Evolutionary conservation across 129 eudicot genomes (phyloP), one percentile per base, ranked within the genome.

Genomic region (Mikania micrantha): DNA sequence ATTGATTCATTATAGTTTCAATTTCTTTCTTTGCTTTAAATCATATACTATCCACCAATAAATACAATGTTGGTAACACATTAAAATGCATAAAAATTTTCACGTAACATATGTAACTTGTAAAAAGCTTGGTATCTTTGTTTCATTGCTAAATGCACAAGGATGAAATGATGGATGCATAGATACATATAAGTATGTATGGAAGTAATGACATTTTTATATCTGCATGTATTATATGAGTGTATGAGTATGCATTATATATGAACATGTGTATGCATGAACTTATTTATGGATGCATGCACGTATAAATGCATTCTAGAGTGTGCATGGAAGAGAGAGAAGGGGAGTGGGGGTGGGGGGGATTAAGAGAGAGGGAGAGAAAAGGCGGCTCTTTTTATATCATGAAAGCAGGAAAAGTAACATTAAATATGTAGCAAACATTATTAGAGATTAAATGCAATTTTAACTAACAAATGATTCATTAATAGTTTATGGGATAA

Each of bases 141-240:
- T 22, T 69, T 12, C n/a, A 52, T 38, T 69, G 40, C 38, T 22
- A 52, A 52, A 68, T 24, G 52, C 48, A 36, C 19, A 22, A 19
- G n/a, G n/a, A n/a, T n/a, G n/a, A n/a, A n/a, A n/a, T 7, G 28
- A 25, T 27, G 34, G 61, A 7, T 9, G 36, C 19, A 42, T 42
- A 22, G 17, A 66, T 44, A 11, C 35, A 66, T 28, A 28, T 15
- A 69, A n/a, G 74, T 69, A 68, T 34, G 50, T 9, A 69, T 54
- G 54, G 5, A 19, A 5, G 28, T n/a, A 39, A 11, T 16, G 3
- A 10, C 9, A 13, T 11, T 11, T 39, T 9, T 39, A 24, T 63
- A 19, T 27, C 24, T 25, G 16, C 7, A 50, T 49, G 44, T 20
- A 56, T 60, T 47, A 25, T 21, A 27, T 52, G 5, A 13, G 22